Percentiles rank a stretch among this genome's conserved stretches.
phyloP scores from a whole-genome alignment of 2,329 filamentous ascomycete species.

The Fusarium subtropicale region DNA sequence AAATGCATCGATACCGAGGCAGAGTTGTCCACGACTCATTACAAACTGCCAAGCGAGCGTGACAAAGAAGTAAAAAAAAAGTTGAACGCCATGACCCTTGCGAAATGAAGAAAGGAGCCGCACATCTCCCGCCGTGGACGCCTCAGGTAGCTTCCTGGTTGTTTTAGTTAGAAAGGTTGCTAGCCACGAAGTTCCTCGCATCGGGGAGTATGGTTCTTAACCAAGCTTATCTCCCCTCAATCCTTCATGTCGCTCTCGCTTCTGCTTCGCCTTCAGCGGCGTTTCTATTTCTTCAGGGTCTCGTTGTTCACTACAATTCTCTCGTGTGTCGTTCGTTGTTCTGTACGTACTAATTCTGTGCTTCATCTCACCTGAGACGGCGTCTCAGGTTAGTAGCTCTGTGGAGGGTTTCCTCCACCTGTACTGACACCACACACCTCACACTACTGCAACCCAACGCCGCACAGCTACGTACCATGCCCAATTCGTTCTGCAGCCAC shows the following conservation, averaged over 20 bases:
- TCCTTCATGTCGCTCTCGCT: slow-evolving; percentile 11
- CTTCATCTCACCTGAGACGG: slow-evolving; percentile 52
- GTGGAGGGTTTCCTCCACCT: slow-evolving; percentile 42
- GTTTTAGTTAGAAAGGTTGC: slow-evolving; percentile 32
- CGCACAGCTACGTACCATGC: slow-evolving; percentile 17
- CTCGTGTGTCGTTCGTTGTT: slow-evolving; percentile 14
- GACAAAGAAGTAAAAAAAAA: slow-evolving; percentile 6
- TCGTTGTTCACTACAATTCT: background rate
- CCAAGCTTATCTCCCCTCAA: background rate
- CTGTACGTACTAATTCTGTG: background rate
- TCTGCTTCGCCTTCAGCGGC: slow-evolving; percentile 16
- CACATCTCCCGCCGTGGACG: slow-evolving; percentile 39
- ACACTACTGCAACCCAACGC: slow-evolving; percentile 27
- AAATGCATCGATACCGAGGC: background rate
- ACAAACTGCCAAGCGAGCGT: slow-evolving; percentile 14
- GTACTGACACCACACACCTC: slow-evolving; percentile 39
- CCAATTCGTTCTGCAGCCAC: slow-evolving; percentile 36
- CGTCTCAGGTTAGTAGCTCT: slow-evolving; percentile 50
- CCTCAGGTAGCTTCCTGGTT: slow-evolving; percentile 33
- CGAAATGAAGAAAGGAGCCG: slow-evolving; percentile 37
- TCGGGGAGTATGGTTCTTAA: background rate
- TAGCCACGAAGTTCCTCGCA: slow-evolving; percentile 12
- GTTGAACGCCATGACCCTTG: slow-evolving; percentile 28
- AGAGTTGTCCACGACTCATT: slow-evolving; percentile 13
- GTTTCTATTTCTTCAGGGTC: slow-evolving; percentile 5